Conservation (phyloP, 2,329 filamentous ascomycete genomes). For the Diaporthe citri region DNA sequence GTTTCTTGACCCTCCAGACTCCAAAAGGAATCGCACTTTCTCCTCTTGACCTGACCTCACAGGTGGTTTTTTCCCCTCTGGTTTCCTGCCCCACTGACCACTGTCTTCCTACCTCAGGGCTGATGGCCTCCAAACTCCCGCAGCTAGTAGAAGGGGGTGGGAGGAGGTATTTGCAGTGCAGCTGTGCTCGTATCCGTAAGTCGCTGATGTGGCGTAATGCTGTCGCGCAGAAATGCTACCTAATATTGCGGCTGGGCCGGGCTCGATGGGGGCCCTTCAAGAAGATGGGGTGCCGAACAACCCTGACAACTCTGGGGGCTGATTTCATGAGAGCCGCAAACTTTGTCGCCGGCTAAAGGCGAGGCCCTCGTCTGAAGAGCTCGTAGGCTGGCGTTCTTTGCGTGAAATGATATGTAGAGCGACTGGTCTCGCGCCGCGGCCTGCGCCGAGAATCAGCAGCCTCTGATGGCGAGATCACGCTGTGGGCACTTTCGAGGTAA, state of each 20-base stretch:
- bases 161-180: slow-evolving; percentile 1
- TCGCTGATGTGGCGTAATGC: slow-evolving; percentile 10
- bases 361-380: not conserved
- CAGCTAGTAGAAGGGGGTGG: not conserved
- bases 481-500: not conserved
- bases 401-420: not conserved
- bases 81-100: not conserved
- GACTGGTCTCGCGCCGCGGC: not conserved
- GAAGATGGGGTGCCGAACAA: not conserved
- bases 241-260: not conserved
- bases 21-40: not conserved
- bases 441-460: not conserved
- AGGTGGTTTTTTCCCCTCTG: not conserved
- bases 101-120: not conserved
- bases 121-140: slow-evolving; percentile 24
- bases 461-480: not conserved
- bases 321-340: not conserved
- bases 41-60: slow-evolving; percentile 3
- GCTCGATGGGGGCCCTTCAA: not conserved
- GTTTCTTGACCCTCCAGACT: slow-evolving; percentile 10
- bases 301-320: not conserved
- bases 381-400: not conserved
- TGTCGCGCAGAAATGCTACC: slow-evolving; percentile 22
- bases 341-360: not conserved
- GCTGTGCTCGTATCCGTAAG: slow-evolving; percentile 28